Base-by-base conservation (phyloP, 306 rosid species). In the Leucaena leucocephala region DNA sequence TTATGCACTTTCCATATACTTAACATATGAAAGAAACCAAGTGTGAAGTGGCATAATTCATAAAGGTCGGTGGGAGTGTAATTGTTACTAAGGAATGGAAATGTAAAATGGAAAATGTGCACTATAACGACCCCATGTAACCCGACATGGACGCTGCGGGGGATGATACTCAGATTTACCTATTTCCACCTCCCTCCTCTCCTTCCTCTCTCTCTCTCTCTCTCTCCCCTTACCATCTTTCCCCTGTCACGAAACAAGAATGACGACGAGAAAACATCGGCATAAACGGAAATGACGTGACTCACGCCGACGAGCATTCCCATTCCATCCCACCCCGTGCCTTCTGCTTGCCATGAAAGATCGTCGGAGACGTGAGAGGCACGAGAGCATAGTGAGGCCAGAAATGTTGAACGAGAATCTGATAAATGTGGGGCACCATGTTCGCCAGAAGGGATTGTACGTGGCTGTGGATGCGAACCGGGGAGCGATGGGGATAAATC, bases 351-450 rank as follows among this genome's bases (percentile, higher is more conserved):
- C 83, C 80, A 90, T 90, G 94, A 92, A 72, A 85, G 82, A 78
- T 79, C 88, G 85, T 73, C 81, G 80, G 78, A 83, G 81, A 83
- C 85, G 84, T 1, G 97, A 94, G 82, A 86, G 97, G 80, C 97
- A 94, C 87, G 92, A 94, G 89, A 92, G 97, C 43, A 90, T 94
- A 2, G 88, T 94, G 69, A 89, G 75, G 46, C 97, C 96, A 0
- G 98, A 92, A 52, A 96, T 86, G 0, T 3, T 94, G 74, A 88
- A 87, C 57, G 79, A 87, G 0, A 84, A 88, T 2, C n/a, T 94
- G 54, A 80, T 94, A 68, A 94, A 94, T 5, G 94, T 90, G 70
- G 98, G 92, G 75, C 98, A 94, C 75, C 98, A 94, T 84, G 92
- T 89, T 67, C 91, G 92, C 46, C 76, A 92, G 8, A 77, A 72